A percentile compares a stretch with the other conserved stretches of the same genome.
phyloP scores from a whole-genome alignment of 306 rosid species.

The Coriaria nepalensis region DNA sequence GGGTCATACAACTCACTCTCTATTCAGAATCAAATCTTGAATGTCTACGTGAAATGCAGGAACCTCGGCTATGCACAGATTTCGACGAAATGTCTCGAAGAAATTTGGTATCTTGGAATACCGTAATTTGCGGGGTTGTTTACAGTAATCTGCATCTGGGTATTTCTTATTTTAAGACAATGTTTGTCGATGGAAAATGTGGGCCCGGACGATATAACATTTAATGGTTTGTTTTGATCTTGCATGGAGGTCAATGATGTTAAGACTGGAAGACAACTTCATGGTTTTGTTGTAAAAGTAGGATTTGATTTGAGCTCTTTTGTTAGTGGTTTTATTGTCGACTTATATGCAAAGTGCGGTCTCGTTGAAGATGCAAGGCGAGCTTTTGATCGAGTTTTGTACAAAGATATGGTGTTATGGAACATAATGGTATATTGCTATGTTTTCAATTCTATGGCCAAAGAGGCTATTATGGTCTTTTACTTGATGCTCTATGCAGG shows the following conservation, averaged over 20 bases:
- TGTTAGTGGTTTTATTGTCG: conserved; percentile 45
- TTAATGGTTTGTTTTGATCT: conserved; percentile 36
- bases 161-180: conserved; percentile 37
- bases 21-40: conserved; percentile 40
- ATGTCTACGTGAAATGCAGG: conserved; percentile 31
- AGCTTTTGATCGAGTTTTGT: conserved; percentile 26
- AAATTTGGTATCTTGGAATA: conserved; percentile 66
- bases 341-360: conserved; percentile 47
- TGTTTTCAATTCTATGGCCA: conserved; percentile 27
- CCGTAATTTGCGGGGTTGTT: conserved; percentile 36
- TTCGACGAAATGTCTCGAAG: conserved; percentile 55
- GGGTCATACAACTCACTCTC: conserved; percentile 36
- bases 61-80: conserved; percentile 30
- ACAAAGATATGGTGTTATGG: conserved; percentile 58
- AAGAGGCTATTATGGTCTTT: conserved; percentile 33
- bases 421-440: conserved; percentile 69
- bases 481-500: conserved; percentile 34
- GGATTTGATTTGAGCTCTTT: conserved; percentile 51
- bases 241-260: conserved; percentile 31
- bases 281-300: conserved; percentile 36
- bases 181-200: conserved; percentile 32
- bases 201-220: conserved; percentile 42
- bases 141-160: conserved; percentile 16
- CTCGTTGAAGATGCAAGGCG: conserved; percentile 36
- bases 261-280: conserved; percentile 47